Percentiles rank a stretch among this genome's conserved stretches.
Evolutionary conservation across 2,329 filamentous ascomycete genomes (phyloP).

Genomic region (Colletotrichum tabaci): DNA sequence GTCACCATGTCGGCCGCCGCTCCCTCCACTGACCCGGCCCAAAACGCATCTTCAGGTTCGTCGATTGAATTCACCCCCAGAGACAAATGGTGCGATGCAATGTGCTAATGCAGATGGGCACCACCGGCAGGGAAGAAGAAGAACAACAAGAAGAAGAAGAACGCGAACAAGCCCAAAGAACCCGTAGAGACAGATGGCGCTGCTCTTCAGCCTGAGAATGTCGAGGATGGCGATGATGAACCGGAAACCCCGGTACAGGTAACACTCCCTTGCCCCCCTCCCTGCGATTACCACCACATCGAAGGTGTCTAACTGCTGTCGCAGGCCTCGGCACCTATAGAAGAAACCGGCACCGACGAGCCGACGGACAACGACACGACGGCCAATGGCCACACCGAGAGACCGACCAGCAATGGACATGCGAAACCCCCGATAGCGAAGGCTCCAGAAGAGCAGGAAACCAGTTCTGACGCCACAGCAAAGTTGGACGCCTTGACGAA

Average conservation of each 20-base stretch:
- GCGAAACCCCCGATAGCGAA: conserved; percentile 48
- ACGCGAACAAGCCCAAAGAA: conserved; percentile 63
- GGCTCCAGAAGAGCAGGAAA: conserved; percentile 42
- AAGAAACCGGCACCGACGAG: conserved; percentile 50
- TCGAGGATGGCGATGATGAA: conserved; percentile 61
- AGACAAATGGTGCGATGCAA: conserved; percentile 11
- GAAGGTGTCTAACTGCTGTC: conserved; percentile 43
- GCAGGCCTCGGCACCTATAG: conserved; percentile 41
- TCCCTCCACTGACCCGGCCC: conserved; percentile 45
- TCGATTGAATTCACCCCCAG: conserved; percentile 16
- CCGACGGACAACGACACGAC: conserved; percentile 46
- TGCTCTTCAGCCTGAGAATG: conserved; percentile 50
- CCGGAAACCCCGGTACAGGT: conserved; percentile 57
- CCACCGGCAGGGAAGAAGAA: conserved; percentile 65
- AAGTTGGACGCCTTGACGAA: conserved; percentile 83
- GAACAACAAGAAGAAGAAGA: conserved; percentile 74
- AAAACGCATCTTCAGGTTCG: conserved; percentile 50
- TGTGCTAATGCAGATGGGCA: conserved; percentile 15
- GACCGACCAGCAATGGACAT: conserved; percentile 57
- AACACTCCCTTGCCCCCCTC: conserved; percentile 38
- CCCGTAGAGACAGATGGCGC: conserved; percentile 53
- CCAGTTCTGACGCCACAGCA: conserved; percentile 59
- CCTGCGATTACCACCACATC: conserved; percentile 8
- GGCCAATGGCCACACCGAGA: conserved; percentile 42
- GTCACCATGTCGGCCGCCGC: conserved; percentile 50